Conservation (phyloP, 2,329 filamentous ascomycete species). For the Achaetomium macrosporum region DNA sequence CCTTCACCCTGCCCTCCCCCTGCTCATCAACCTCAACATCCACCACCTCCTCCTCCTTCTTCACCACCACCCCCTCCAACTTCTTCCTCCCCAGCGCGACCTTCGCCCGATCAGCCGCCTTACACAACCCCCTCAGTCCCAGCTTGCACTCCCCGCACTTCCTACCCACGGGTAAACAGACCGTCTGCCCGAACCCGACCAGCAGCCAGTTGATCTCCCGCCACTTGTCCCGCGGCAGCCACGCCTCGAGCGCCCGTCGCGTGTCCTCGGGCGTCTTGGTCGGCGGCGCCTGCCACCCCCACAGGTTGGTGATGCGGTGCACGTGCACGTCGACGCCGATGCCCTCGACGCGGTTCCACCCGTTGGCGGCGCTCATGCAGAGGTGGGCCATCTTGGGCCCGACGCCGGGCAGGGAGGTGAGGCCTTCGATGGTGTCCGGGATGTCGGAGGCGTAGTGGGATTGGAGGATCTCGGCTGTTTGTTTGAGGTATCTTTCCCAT, state of each 20-base stretch:
- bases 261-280: conserved; percentile 80
- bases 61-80: conserved; percentile 33
- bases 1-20: conserved; percentile 16
- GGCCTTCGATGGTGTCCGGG: conserved; percentile 67
- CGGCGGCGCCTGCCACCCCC: conserved; percentile 70
- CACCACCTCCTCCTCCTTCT: conserved; percentile 24
- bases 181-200: conserved; percentile 81
- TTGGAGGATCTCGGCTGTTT: conserved; percentile 64
- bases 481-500: conserved; percentile 60
- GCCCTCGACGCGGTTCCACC: conserved; percentile 58
- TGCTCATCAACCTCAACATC: conserved; percentile 2
- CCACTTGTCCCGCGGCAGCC: conserved; percentile 82
- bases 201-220: conserved; percentile 87
- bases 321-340: conserved; percentile 95
- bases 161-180: conserved; percentile 73
- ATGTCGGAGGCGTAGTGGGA: conserved; percentile 71
- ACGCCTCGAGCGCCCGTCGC: conserved; percentile 65
- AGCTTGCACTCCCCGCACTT: conserved; percentile 83
- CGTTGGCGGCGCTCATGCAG: conserved; percentile 65
- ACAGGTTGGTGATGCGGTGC: conserved; percentile 88
- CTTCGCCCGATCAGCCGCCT: conserved; percentile 61
- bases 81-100: conserved; percentile 51
- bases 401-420: conserved; percentile 76
- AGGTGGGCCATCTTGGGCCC: conserved; percentile 95
- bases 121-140: conserved; percentile 69